Evolutionary conservation across 305 asterid species (phyloP), one percentile per base, ranked within the genome.

Genomic region (Fraxinus angustifolia): DNA sequence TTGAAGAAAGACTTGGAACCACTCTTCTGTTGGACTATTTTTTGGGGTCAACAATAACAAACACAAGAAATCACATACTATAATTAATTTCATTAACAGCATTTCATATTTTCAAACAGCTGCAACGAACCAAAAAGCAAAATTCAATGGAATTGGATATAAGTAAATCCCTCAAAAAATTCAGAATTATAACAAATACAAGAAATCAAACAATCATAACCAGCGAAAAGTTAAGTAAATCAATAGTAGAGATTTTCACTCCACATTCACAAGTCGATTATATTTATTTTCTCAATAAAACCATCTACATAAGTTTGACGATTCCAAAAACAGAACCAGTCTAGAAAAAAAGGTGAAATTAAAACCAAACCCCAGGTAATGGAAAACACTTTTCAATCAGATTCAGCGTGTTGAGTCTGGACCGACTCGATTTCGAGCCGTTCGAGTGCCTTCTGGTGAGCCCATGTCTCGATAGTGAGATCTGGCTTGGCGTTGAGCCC

Each of bases 401-500:
- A 78, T 33, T 87, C 90, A 17, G 58, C 78, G 48, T 53, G 45
- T 35, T 73, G 83, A 38, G 84, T n/a, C 82, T 78, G 83, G 42
- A 88, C 73, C 11, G 90, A 79, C 73, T 93, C 96, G 60, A 82
- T 82, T 80, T 88, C 90, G 86, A 93, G 94, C 80, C 97, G 92
- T 67, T 92, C 92, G 10, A 92, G 93, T 86, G 97, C 95, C 87
- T 92, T 90, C 82, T 88, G 92, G 81, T 92, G 98, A 11, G 95
- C 95, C 98, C 97, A 93, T 50, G 98, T 89, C 83, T 93, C 96
- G 72, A 91, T 87, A 53, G 97, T 91, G 76, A 91, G 93, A 91
- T 92, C 96, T 83, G 97, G 98, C 89, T 93, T 92, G 38, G 97
- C 97, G 56, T 90, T 91, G 73, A 93, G 16, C 97, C 97, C n/a